Conservation (phyloP, 192 early-diverging fungal species). For the Backusella psychrophila region DNA sequence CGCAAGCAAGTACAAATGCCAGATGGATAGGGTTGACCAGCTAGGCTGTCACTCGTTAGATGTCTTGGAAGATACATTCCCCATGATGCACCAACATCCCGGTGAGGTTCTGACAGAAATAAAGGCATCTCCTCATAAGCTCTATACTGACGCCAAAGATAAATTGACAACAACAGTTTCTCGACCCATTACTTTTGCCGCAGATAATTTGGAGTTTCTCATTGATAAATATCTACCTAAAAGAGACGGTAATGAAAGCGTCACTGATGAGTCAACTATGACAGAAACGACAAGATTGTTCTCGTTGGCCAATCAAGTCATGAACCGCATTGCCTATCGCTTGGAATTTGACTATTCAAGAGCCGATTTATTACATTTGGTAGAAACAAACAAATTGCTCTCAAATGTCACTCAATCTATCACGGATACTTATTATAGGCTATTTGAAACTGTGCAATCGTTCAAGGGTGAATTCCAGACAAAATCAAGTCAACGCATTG, state of each 20-base stretch:
- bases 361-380: conserved; percentile 16
- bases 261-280: conserved; percentile 18
- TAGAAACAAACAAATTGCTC: conserved; percentile 25
- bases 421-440: conserved; percentile 1
- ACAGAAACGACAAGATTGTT: conserved; percentile 22
- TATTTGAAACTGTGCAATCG: neutral
- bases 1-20: conserved; percentile 43
- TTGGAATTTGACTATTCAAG: conserved; percentile 14
- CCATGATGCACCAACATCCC: conserved; percentile 60
- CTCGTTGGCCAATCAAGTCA: conserved; percentile 20
- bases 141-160: neutral
- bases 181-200: conserved; percentile 21
- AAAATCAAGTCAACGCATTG: conserved; percentile 1
- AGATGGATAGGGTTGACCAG: conserved; percentile 54
- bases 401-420: conserved; percentile 9
- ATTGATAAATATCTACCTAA: conserved; percentile 38
- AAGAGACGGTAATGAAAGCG: neutral
- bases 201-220: conserved; percentile 47
- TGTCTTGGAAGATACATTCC: conserved; percentile 57
- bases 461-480: neutral
- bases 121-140: neutral
- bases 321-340: conserved; percentile 14
- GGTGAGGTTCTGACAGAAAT: conserved; percentile 50
- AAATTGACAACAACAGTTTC: neutral
- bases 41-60: conserved; percentile 63